A percentile compares a stretch with the other conserved stretches of the same genome.
These are phyloP conservation scores for Pythium aquatile DNA, from an alignment of 352 stramenopile species.

Conservation along the genomic window DNA sequence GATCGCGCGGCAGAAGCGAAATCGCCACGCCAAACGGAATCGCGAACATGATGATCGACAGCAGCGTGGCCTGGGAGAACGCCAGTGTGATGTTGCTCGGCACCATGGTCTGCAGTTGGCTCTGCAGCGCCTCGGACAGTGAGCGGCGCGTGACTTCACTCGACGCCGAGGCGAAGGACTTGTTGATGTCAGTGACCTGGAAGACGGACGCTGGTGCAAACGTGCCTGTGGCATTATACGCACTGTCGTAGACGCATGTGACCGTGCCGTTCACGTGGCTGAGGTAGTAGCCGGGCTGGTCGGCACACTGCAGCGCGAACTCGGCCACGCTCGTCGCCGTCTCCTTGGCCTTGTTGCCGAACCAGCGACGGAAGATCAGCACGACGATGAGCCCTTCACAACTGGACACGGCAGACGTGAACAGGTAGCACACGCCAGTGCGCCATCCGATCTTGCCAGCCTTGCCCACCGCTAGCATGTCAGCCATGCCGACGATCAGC, in stretches of 20 bases:
- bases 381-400: constrained; percentile 18
- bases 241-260: constrained; percentile 6
- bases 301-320: constrained; percentile 18
- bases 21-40: constrained; percentile 33
- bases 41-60: constrained; percentile 38
- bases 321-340: not conserved
- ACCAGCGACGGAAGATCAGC: constrained; percentile 21
- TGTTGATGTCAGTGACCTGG: constrained; percentile 22
- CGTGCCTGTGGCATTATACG: constrained; percentile 3
- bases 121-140: constrained; percentile 20
- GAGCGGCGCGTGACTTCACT: constrained; percentile 1
- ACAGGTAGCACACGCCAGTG: constrained; percentile 30
- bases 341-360: constrained; percentile 19
- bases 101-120: constrained; percentile 20
- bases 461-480: constrained; percentile 35
- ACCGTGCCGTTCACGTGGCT: constrained; percentile 20
- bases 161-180: constrained; percentile 9
- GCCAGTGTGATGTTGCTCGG: constrained; percentile 30
- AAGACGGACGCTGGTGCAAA: constrained; percentile 16
- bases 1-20: constrained; percentile 14
- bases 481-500: constrained; percentile 23
- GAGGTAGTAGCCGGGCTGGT: constrained; percentile 15
- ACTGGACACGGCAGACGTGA: constrained; percentile 10
- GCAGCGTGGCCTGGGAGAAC: constrained; percentile 28
- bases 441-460: constrained; percentile 30